Conservation (phyloP, 805 yeast species). For the Metschnikowia orientalis region DNA sequence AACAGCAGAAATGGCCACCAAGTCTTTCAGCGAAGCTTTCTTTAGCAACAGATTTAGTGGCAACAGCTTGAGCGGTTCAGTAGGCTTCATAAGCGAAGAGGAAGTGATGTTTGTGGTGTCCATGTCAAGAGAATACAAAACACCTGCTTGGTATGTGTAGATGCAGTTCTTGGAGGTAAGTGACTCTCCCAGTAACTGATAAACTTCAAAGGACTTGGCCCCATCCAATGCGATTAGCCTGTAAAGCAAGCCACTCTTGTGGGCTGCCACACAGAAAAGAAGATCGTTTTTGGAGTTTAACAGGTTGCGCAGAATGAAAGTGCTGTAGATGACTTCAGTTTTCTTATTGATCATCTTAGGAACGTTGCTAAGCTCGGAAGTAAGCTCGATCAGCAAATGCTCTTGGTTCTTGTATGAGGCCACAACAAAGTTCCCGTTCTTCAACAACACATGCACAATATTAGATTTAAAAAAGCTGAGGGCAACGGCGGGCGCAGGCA, state of each 20-base stretch:
- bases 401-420: constrained; percentile 6
- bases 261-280: constrained; percentile 16
- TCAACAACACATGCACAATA: constrained; percentile 26
- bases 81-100: constrained; percentile 23
- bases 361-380: constrained; percentile 9
- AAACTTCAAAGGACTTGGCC: constrained; percentile 22
- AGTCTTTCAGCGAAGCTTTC: constrained; percentile 4
- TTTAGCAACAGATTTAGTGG: constrained; percentile 19
- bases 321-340: constrained; percentile 25
- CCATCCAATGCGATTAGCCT: constrained; percentile 24
- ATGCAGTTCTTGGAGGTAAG: constrained; percentile 4
- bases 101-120: constrained; percentile 17
- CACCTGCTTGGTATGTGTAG: constrained; percentile 26
- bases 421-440: constrained; percentile 27
- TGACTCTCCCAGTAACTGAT: constrained; percentile 13
- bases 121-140: constrained; percentile 23
- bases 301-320: constrained; percentile 23
- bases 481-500: constrained; percentile 12
- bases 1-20: constrained; percentile 34
- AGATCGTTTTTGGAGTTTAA: constrained; percentile 24
- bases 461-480: constrained; percentile 10
- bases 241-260: constrained; percentile 12
- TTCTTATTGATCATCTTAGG: constrained; percentile 8
- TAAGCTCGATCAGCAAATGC: constrained; percentile 6
- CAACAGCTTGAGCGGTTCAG: constrained; percentile 16